Base-by-base conservation (phyloP, 352 stramenopile genomes). In the Phytophthora hybrid region DNA sequence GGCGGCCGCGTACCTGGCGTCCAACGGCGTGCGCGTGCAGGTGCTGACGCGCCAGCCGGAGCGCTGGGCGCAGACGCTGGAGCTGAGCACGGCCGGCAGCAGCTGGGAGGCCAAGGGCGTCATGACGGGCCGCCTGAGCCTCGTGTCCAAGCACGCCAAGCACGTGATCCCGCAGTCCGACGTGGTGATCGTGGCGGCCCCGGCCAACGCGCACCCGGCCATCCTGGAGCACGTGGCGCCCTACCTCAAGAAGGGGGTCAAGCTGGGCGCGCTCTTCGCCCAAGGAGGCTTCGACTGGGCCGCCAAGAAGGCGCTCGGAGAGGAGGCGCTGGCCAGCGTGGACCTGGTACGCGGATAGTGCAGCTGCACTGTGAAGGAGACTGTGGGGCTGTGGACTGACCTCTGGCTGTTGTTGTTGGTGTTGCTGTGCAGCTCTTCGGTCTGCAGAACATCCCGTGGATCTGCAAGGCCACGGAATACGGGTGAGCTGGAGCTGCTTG, bases 401-500 rank as follows among this genome's bases (percentile, higher is more conserved):
- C 37, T 53, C 14, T 46, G 19, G 49, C 18, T 41, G 11, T 16
- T 44, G 37, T 47, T 54, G 23, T 58, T 73, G n/a, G 52, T 72
- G 7, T 51, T 59, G 19, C 54, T 59, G 21, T 71, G 54, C 63
- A 94, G 85, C 85, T 98, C 61, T 98, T 98, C 65, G 93, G 93
- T 64, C 79, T 98, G 34, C 93, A 98, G 69, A 98, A 98, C 85
- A 98, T 98, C 71, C 93, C 93, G 54, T 98, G 93, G 93, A 98
- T 98, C 77, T 98, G 93, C 84, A 98, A 97, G 78, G 87, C 89
- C 32, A 91, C 85, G 26, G 81, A 95, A 70, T 98, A 98, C 63
- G 87, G 87, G 87, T 93, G 59, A 53, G 76, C 69, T 57, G 7
- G 19, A 29, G 16, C 55, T 68, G 16, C 21, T 54, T 41, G 23